phyloP scores from a whole-genome alignment of 331 rosid species.

The Acacia concinna region DNA sequence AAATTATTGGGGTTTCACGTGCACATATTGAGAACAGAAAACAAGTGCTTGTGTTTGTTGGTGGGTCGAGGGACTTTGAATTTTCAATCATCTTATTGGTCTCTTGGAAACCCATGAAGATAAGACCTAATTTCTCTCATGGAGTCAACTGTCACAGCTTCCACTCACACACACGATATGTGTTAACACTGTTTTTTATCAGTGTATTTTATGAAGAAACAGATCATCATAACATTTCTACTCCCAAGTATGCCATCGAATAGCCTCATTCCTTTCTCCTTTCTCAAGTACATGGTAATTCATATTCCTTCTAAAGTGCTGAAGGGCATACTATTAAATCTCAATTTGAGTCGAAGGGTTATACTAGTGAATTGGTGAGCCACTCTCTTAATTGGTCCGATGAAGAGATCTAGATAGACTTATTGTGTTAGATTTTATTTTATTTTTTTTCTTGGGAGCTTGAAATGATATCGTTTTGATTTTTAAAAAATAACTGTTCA shows the following conservation, averaged over 20 bases:
- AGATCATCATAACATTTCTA: not conserved
- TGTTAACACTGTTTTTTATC: not conserved
- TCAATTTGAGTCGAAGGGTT: not conserved
- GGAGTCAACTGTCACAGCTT: conserved; percentile 26
- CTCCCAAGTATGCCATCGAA: not conserved
- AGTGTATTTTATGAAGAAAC: not conserved
- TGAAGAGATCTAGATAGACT: not conserved
- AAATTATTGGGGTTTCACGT: conserved; percentile 96
- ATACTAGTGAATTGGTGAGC: no score
- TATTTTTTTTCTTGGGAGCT: not conserved
- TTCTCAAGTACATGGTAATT: not conserved
- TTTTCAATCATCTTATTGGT: conserved; percentile 30
- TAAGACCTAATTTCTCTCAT: conserved; percentile 20
- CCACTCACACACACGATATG: not conserved
- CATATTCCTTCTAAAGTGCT: not conserved
- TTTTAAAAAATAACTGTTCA: not conserved
- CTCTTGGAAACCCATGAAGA: conserved; percentile 7
- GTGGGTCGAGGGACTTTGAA: conserved; percentile 25
- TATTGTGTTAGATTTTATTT: no score
- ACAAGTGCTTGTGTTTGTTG: conserved; percentile 22
- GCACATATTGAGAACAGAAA: conserved; percentile 44
- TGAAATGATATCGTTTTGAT: no score
- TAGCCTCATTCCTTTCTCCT: not conserved
- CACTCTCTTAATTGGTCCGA: no score
- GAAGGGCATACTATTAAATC: not conserved